Evolutionary conservation across 2,329 filamentous ascomycete species (phyloP).

Genomic region (Cercospora berteroae): DNA sequence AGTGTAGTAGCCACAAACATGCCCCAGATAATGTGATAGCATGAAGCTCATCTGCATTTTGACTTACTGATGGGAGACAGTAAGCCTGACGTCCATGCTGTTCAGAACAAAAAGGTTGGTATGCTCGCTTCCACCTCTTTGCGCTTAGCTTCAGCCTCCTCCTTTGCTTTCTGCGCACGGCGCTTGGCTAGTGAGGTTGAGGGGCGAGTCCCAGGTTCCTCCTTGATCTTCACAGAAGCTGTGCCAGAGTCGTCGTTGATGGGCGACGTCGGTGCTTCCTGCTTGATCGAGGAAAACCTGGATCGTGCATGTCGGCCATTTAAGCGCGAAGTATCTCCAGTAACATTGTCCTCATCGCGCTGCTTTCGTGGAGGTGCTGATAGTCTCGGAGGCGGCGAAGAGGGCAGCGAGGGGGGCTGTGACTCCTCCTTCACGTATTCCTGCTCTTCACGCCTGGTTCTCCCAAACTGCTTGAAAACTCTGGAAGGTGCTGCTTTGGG

Average conservation of each 20-base stretch:
- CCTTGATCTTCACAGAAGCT: neutral
- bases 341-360: neutral
- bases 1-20: neutral
- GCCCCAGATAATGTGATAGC: neutral
- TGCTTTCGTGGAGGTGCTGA: neutral
- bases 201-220: neutral
- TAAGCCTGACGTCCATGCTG: neutral
- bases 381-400: conserved; percentile 9
- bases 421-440: neutral
- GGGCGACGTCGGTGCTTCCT: neutral
- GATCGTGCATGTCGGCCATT: neutral
- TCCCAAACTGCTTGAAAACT: neutral
- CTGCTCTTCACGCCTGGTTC: conserved; percentile 2
- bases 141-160: conserved; percentile 28
- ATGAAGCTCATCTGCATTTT: neutral
- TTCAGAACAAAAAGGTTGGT: conserved; percentile 47
- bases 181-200: conserved; percentile 29
- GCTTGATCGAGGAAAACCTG: neutral
- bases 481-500: neutral
- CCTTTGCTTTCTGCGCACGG: conserved; percentile 33
- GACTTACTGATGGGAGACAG: neutral
- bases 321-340: neutral
- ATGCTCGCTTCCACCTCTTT: conserved; percentile 38
- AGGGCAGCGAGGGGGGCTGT: neutral
- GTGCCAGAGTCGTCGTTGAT: neutral